Evolutionary conservation across 352 stramenopile species (phyloP).

Genomic region (Peronospora belbahrii): DNA sequence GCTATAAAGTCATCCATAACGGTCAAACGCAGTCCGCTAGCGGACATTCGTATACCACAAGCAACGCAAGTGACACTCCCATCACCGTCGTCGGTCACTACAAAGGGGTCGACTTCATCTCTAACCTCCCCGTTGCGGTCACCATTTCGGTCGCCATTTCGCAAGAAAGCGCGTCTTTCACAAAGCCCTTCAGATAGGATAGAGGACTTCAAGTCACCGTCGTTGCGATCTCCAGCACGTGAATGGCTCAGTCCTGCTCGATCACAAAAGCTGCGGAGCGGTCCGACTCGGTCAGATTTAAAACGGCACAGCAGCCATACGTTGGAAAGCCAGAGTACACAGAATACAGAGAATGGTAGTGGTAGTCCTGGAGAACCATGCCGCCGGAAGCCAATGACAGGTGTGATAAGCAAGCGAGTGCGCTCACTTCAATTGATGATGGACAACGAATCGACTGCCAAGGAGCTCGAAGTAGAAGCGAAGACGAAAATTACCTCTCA

Average conservation of each 20-base stretch:
- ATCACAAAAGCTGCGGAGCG: slow-evolving; percentile 28
- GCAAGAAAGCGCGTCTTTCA: slow-evolving; percentile 50
- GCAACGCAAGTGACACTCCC: slow-evolving; percentile 38
- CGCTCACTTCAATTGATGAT: slow-evolving; percentile 71
- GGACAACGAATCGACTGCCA: slow-evolving; percentile 38
- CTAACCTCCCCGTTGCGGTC: slow-evolving; percentile 44
- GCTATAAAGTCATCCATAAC: slow-evolving; percentile 29
- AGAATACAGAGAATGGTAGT: slow-evolving; percentile 5
- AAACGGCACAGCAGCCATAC: slow-evolving; percentile 20
- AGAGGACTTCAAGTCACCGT: slow-evolving; percentile 7
- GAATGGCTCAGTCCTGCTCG: slow-evolving; percentile 64
- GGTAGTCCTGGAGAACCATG: slow-evolving; percentile 14
- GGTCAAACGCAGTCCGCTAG: slow-evolving; percentile 35
- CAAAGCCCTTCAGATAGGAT: slow-evolving; percentile 21
- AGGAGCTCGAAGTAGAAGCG: slow-evolving; percentile 6
- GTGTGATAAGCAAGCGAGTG: slow-evolving; percentile 59
- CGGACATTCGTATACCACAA: slow-evolving; percentile 38
- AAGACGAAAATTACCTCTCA: slow-evolving; percentile 33
- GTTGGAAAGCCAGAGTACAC: slow-evolving; percentile 12
- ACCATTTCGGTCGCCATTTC: slow-evolving; percentile 66
- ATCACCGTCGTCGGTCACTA: slow-evolving; percentile 36
- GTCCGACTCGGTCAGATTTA: slow-evolving; percentile 30
- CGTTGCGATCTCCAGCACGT: slow-evolving; percentile 27
- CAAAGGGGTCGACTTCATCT: slow-evolving; percentile 33
- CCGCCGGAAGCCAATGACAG: slow-evolving; percentile 24